Percentiles rank a stretch among this genome's conserved stretches.
These are phyloP conservation scores for Bacterosira constricta DNA, from an alignment of 108 stramenopile genomes.

Conservation along the genomic window DNA sequence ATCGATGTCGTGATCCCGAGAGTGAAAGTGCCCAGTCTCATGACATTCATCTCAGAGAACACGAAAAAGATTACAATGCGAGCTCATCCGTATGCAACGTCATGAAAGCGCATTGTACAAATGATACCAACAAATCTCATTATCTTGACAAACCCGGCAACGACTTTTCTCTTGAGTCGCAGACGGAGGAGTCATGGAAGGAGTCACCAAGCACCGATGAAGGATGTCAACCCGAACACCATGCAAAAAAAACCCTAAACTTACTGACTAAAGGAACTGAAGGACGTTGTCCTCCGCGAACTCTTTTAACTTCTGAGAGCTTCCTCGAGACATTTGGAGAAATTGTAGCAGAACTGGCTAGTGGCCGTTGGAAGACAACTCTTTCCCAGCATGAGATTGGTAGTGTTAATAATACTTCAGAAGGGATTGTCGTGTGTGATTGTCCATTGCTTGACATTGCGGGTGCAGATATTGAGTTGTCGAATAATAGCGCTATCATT, in stretches of 20 bases:
- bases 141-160: neutral
- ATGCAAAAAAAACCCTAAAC: neutral
- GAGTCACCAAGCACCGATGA: neutral
- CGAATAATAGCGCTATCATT: constrained; percentile 49
- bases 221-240: neutral
- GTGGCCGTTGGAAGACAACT: constrained; percentile 48
- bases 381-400: neutral
- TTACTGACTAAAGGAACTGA: neutral
- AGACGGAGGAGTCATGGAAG: no score
- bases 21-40: neutral
- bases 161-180: no score
- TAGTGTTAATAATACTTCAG: neutral
- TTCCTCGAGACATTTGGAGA: constrained; percentile 69
- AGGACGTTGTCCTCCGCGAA: constrained; percentile 10
- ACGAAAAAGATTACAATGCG: no score
- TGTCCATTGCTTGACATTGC: constrained; percentile 55
- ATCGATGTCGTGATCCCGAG: neutral
- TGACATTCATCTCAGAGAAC: neutral
- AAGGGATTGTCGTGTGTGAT: constrained; percentile 48
- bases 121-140: neutral
- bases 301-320: constrained; percentile 63
- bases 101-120: neutral
- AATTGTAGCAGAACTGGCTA: constrained; percentile 48
- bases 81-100: no score
- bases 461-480: constrained; percentile 68